These are phyloP conservation scores for Abrus pulchellus DNA, from an alignment of 306 rosid genomes.

Conservation along the genomic window DNA sequence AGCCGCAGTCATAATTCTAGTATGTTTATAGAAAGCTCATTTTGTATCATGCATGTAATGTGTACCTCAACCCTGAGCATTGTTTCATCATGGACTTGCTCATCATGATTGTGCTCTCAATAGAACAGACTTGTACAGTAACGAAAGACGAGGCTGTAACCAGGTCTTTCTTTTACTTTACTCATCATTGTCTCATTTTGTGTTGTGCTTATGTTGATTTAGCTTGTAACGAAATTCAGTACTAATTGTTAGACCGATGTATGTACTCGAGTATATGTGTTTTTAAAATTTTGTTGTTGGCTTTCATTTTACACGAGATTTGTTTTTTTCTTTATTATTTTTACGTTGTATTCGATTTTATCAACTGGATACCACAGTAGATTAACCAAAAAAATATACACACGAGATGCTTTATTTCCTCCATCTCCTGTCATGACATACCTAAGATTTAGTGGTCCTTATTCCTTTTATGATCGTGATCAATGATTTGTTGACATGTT, in stretches of 20 bases:
- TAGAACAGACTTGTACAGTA: slow-evolving; percentile 52
- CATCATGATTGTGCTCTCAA: slow-evolving; percentile 19
- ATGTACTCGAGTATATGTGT: not conserved
- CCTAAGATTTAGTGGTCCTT: too few species aligned
- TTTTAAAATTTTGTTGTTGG: not conserved
- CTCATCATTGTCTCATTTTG: slow-evolving; percentile 43
- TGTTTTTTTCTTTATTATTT: not conserved
- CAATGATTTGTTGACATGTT: too few species aligned
- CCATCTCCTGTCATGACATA: too few species aligned
- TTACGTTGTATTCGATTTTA: too few species aligned
- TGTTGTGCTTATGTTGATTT: slow-evolving; percentile 40
- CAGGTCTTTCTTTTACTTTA: slow-evolving; percentile 7
- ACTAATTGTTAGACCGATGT: slow-evolving; percentile 8
- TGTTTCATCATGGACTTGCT: slow-evolving; percentile 36
- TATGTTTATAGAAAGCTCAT: slow-evolving; percentile 49
- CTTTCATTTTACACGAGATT: not conserved
- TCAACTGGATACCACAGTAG: too few species aligned
- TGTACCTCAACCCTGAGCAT: slow-evolving; percentile 33
- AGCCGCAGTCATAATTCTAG: slow-evolving; percentile 39
- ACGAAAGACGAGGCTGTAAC: slow-evolving; percentile 45
- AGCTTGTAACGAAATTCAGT: slow-evolving; percentile 37
- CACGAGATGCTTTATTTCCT: too few species aligned
- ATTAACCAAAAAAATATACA: too few species aligned
- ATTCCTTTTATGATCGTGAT: too few species aligned
- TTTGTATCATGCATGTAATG: slow-evolving; percentile 44